Base-by-base conservation (phyloP, 2,329 filamentous ascomycete genomes). In the Beauveria sp. region DNA sequence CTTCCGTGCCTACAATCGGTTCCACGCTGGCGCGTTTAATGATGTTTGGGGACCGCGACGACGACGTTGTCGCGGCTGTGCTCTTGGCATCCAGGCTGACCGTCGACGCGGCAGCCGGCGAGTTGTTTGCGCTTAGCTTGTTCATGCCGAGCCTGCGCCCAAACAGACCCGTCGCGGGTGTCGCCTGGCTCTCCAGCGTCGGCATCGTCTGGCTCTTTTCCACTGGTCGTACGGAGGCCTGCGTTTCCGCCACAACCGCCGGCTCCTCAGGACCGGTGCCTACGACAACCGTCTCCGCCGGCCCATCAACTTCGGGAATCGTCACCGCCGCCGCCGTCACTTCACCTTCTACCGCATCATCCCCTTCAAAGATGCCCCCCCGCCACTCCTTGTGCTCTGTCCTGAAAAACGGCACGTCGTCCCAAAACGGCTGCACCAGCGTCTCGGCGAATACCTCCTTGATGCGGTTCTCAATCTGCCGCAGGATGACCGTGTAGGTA, bases 361-460 rank as follows among this genome's bases (percentile, higher is more conserved):
- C 83, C 30, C 80, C 79, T 38, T 82, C 79, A 69, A 86, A 99
- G 22, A 98, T 89, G 0, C 95, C 95, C 12, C 93, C 95, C 67
- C 95, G 84, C 80, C 91, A 92, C 22, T 79, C 76, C 71, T 96
- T 91, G 61, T 84, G 79, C 61, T 87, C 81, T 0, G 92, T 98
- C 67, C 89, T 86, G 70, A 91, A 88, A 73, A 99, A 98, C 0
- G 95, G 92, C 26, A 91, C 83, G 71, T 99, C 95, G 66, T 99
- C 95, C 93, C 95, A 99, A 70, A 96, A 96, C 0, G 95, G 95
- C 61, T 88, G 79, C 2, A 99, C 95, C 22, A 98, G 74, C 1
- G 92, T 96, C 75, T 99, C 95, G 10, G 89, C 90, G 63, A 99
- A 82, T 9, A 97, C 92, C 73, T 97, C 93, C 69, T 96, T 90